Evolutionary conservation across 768 basidiomycete species (phyloP).

Genomic region (Boletus reticuloceps): DNA sequence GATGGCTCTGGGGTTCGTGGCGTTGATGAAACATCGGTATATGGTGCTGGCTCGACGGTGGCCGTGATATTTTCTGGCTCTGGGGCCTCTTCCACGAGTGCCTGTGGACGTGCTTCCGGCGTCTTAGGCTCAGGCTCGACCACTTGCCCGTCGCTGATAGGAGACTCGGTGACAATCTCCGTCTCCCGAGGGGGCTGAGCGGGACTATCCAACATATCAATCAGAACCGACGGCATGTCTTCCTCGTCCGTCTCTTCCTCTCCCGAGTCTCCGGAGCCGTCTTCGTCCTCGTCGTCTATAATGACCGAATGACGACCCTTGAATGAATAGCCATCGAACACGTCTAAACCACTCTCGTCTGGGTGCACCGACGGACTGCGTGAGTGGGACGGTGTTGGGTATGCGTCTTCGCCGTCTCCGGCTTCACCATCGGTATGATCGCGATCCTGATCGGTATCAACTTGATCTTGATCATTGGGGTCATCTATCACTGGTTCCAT

Average conservation of each 20-base stretch:
- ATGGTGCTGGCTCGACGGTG: slow-evolving; percentile 15
- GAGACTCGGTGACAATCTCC: slow-evolving; percentile 36
- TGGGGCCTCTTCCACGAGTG: slow-evolving; percentile 29
- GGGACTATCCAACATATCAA: slow-evolving; percentile 19
- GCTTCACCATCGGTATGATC: slow-evolving; percentile 67
- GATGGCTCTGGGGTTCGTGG: slow-evolving; percentile 13
- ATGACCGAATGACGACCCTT: slow-evolving; percentile 82
- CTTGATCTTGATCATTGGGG: slow-evolving; percentile 55
- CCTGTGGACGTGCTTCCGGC: slow-evolving; percentile 59
- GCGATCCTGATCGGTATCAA: slow-evolving; percentile 69
- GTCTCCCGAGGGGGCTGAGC: slow-evolving; percentile 26
- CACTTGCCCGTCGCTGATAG: slow-evolving; percentile 29
- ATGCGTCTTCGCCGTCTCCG: slow-evolving; percentile 73
- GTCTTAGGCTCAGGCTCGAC: slow-evolving; percentile 69
- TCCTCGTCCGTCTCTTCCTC: slow-evolving; percentile 37
- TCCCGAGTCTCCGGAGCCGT: slow-evolving; percentile 32
- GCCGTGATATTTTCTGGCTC: slow-evolving; percentile 12
- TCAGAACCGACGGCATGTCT: slow-evolving; percentile 31
- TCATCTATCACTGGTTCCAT: slow-evolving; percentile 93
- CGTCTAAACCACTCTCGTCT: slow-evolving; percentile 53
- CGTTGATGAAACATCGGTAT: slow-evolving; percentile 14
- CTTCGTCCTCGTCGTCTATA: slow-evolving; percentile 66
- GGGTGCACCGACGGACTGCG: slow-evolving; percentile 68
- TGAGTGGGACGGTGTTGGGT: slow-evolving; percentile 77
- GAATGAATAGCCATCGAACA: slow-evolving; percentile 95